phyloP scores from a whole-genome alignment of 345 rosid species.

The Murraya koenigii region DNA sequence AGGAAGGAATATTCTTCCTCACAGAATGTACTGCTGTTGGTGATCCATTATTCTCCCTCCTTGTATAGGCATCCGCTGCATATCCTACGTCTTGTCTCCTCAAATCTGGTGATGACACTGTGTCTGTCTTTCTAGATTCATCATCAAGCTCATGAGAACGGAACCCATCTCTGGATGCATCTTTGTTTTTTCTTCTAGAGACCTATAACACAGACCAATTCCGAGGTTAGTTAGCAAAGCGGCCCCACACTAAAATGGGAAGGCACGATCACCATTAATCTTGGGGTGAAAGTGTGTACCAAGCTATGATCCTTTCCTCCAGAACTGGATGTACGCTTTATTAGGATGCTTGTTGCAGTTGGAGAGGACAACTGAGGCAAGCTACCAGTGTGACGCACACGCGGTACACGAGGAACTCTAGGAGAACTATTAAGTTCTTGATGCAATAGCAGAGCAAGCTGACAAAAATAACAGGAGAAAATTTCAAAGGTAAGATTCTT shows the following conservation, averaged over 20 bases:
- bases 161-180: conserved; percentile 53
- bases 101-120: conserved; percentile 57
- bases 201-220: conserved; percentile 37
- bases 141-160: conserved; percentile 51
- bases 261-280: background rate
- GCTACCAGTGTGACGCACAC: conserved; percentile 80
- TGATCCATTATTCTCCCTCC: conserved; percentile 55
- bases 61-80: conserved; percentile 36
- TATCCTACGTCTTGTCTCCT: conserved; percentile 49
- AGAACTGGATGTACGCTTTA: conserved; percentile 74
- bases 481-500: background rate
- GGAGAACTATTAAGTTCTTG: conserved; percentile 99
- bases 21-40: conserved; percentile 21
- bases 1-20: conserved; percentile 43
- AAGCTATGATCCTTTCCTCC: conserved; percentile 65
- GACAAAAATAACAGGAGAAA: conserved; percentile 20
- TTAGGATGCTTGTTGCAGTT: conserved; percentile 52
- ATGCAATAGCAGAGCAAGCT: conserved; percentile 97
- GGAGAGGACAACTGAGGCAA: conserved; percentile 75
- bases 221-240: background rate
- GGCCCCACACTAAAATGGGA: background rate
- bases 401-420: conserved; percentile 97
- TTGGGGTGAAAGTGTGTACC: conserved; percentile 37
- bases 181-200: conserved; percentile 73
- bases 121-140: conserved; percentile 55